Percentiles rank a stretch among this genome's conserved stretches.
Conservation (phyloP, 2,329 filamentous ascomycete genomes). For the Colletotrichum paranaense region DNA sequence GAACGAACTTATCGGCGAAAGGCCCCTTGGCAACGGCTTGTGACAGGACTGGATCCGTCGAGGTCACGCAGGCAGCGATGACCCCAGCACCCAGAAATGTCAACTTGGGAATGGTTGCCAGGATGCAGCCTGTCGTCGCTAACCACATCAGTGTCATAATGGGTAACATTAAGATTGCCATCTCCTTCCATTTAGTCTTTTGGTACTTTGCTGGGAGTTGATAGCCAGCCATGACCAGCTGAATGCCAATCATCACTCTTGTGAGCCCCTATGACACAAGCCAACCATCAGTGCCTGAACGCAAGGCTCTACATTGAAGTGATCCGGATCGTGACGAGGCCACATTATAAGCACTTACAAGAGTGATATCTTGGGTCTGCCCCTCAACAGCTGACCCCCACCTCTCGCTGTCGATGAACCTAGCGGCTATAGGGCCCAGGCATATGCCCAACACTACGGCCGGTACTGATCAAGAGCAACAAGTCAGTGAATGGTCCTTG, state of each 20-base stretch:
- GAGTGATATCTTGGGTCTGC: slow-evolving; percentile 50
- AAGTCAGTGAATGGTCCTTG: neutral
- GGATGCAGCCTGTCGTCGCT: slow-evolving; percentile 65
- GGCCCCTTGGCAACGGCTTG: slow-evolving; percentile 72
- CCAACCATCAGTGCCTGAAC: neutral
- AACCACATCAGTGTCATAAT: slow-evolving; percentile 74
- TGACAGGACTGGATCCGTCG: slow-evolving; percentile 71
- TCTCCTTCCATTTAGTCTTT: slow-evolving; percentile 59
- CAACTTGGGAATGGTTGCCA: slow-evolving; percentile 65
- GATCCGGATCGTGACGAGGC: neutral
- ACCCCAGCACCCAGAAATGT: slow-evolving; percentile 65
- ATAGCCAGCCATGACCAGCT: slow-evolving; percentile 72
- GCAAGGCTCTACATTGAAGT: too few species aligned
- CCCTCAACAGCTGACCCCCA: slow-evolving; percentile 49
- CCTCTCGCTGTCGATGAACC: slow-evolving; percentile 58
- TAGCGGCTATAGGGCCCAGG: slow-evolving; percentile 65
- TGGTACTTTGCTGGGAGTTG: slow-evolving; percentile 70
- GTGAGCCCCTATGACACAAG: slow-evolving; percentile 52
- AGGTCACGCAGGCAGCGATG: slow-evolving; percentile 70
- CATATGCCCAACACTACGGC: slow-evolving; percentile 64
- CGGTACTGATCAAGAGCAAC: slow-evolving; percentile 54
- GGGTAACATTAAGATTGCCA: slow-evolving; percentile 66
- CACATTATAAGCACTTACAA: slow-evolving; percentile 42
- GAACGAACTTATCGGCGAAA: slow-evolving; percentile 71
- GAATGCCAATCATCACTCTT: slow-evolving; percentile 71